Evolutionary conservation across 495 filamentous ascomycete genomes (phyloP), one percentile per base, ranked within the genome.

Genomic region (Friedmanniomyces simplex): DNA sequence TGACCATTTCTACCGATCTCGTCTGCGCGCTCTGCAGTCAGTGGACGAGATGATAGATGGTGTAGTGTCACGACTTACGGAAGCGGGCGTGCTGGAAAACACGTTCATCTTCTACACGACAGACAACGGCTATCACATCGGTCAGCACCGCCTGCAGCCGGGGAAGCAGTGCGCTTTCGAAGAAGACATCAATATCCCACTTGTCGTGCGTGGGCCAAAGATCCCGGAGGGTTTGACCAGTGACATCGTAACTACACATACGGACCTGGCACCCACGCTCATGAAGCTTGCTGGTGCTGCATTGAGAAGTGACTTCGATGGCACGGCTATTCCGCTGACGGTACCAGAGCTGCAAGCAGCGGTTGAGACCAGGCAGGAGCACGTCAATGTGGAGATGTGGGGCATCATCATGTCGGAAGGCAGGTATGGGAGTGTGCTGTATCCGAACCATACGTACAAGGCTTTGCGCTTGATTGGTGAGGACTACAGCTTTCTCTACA

Each of bases 41-140:
- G 84, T 88, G 1, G 85, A 89, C 57, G 85, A 88, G 69, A 70
- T 88, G 16, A 80, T 89, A 0, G 80, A 83, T 20, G 67, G 66
- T 0, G 58, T 88, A 0, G 66, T 88, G 0, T 56, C 62, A 0
- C 74, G 76, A 0, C 68, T 89, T 0, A 75, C 79, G 14, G 63
- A 71, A 1, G 67, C 75, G 24, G 74, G 68, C 16, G 60, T 84
- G 30, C 66, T 86, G 8, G 81, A 86, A 12, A 79, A 86, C 58
- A 88, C 85, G 0, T 88, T 82, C 57, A 76, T 89, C 46, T 74
- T 89, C 50, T 88, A 84, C 65, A 83, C 83, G 0, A 82, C 80
- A 0, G 86, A 88, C 61, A 88, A 89, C 60, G 85, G 86, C 0
- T 88, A 83, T 66, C 83, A 88, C 59, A 85, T 88, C 52, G 80